Conservation (phyloP, 2,329 filamentous ascomycete genomes). For the Hypoxylon sp. region DNA sequence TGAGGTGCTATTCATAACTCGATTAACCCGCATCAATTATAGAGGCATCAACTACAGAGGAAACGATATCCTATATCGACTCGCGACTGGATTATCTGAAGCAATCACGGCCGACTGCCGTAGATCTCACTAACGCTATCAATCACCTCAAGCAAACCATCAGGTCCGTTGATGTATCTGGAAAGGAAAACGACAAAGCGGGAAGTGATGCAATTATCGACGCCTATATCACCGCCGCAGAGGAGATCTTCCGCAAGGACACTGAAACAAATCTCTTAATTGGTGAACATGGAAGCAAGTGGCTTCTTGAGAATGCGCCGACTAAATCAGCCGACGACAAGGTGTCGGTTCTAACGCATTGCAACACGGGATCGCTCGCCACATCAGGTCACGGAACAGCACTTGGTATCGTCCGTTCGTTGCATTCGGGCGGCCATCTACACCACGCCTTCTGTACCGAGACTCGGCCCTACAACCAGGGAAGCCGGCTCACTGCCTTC, state of each 20-base stretch:
- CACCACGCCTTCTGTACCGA: slow-evolving; percentile 95
- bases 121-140: slow-evolving; percentile 93
- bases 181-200: slow-evolving; percentile 55
- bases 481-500: slow-evolving; percentile 92
- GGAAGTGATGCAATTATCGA: slow-evolving; percentile 70
- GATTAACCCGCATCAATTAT: slow-evolving; percentile 10
- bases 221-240: slow-evolving; percentile 83
- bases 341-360: slow-evolving; percentile 93
- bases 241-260: slow-evolving; percentile 89
- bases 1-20: neutral
- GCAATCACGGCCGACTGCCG: slow-evolving; percentile 91
- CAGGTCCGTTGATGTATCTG: slow-evolving; percentile 62
- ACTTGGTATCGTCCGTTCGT: slow-evolving; percentile 89
- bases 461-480: slow-evolving; percentile 97
- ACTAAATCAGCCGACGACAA: slow-evolving; percentile 63
- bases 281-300: slow-evolving; percentile 84
- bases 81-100: slow-evolving; percentile 88
- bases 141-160: slow-evolving; percentile 80
- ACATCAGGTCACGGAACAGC: slow-evolving; percentile 99
- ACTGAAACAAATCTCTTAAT: slow-evolving; percentile 89
- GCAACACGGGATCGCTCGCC: slow-evolving; percentile 96
- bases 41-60: slow-evolving; percentile 61
- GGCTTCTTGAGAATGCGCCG: slow-evolving; percentile 76
- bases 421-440: slow-evolving; percentile 76
- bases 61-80: slow-evolving; percentile 79